A percentile compares a stretch with the other conserved stretches of the same genome.
These are phyloP conservation scores for Scheffersomyces coipomensis DNA, from an alignment of 805 yeast genomes.

Conservation along the genomic window DNA sequence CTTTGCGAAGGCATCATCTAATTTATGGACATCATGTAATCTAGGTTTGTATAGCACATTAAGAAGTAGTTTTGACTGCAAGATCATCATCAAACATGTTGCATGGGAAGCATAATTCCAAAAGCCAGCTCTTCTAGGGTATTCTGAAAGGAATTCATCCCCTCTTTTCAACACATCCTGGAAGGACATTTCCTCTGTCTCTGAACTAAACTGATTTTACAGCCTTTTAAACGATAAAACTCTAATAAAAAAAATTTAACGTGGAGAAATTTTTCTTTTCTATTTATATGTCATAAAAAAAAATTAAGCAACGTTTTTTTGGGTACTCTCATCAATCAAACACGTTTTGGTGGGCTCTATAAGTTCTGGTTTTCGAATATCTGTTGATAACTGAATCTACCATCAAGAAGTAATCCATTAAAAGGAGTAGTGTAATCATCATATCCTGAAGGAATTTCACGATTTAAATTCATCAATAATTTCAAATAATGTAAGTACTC, in stretches of 20 bases:
- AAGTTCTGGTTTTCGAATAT: too few relatives aligned
- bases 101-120: conserved; percentile 73
- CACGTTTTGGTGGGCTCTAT: too few relatives aligned
- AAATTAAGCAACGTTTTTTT: conserved; percentile 1
- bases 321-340: too few relatives aligned
- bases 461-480: too few relatives aligned
- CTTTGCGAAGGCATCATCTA: conserved; percentile 62
- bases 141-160: conserved; percentile 61
- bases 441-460: too few relatives aligned
- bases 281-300: background rate
- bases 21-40: conserved; percentile 58
- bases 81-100: conserved; percentile 66
- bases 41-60: conserved; percentile 62
- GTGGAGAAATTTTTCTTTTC: background rate
- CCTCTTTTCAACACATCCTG: conserved; percentile 71
- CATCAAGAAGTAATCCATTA: too few relatives aligned
- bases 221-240: too few relatives aligned
- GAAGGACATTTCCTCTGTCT: conserved; percentile 72
- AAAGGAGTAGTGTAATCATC: too few relatives aligned
- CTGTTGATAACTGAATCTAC: too few relatives aligned
- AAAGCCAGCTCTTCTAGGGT: conserved; percentile 54
- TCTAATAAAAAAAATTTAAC: background rate
- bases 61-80: conserved; percentile 60
- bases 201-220: too few relatives aligned
- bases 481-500: too few relatives aligned